Evolutionary conservation across 2,329 filamentous ascomycete species (phyloP).

Genomic region (Ceratocystiopsis brevicomis): DNA sequence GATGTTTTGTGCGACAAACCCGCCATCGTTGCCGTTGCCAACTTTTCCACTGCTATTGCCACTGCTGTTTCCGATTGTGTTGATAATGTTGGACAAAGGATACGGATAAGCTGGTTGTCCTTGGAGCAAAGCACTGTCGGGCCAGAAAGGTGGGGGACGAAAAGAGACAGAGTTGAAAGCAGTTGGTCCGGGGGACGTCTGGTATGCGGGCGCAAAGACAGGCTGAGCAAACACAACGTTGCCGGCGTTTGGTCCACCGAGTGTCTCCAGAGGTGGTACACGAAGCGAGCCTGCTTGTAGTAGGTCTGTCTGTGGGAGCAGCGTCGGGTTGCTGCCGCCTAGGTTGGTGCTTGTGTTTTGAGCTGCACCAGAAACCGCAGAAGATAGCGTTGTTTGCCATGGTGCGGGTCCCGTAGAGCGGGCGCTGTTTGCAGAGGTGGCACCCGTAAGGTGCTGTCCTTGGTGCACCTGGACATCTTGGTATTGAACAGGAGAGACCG

Average conservation of each 20-base stretch:
- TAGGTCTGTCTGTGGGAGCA: not conserved
- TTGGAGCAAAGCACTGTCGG: slow-evolving; percentile 15
- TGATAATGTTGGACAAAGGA: slow-evolving; percentile 9
- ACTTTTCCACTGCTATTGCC: not conserved
- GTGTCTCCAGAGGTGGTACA: not conserved
- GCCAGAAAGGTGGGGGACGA: slow-evolving; percentile 20
- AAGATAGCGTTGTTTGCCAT: no score
- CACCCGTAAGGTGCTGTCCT: not conserved
- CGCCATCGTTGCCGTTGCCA: slow-evolving; percentile 5
- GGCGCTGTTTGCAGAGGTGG: no score
- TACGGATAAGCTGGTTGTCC: slow-evolving; percentile 10
- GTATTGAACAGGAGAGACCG: slow-evolving; percentile 1
- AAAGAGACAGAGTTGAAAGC: slow-evolving; percentile 22
- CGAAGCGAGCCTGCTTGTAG: not conserved
- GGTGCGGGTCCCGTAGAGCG: not conserved
- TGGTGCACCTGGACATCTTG: not conserved
- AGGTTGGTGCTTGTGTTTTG: not conserved
- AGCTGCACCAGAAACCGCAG: not conserved
- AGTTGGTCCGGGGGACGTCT: slow-evolving; percentile 19
- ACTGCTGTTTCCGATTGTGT: not conserved
- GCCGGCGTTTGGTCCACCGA: not conserved
- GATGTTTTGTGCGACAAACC: slow-evolving; percentile 18
- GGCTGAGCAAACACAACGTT: slow-evolving; percentile 12
- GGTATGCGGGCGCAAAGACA: slow-evolving; percentile 15
- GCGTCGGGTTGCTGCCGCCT: not conserved